Evolutionary conservation across 352 stramenopile species (phyloP), one percentile per base, ranked within the genome.

Genomic region (Halophytophthora polymorphica): DNA sequence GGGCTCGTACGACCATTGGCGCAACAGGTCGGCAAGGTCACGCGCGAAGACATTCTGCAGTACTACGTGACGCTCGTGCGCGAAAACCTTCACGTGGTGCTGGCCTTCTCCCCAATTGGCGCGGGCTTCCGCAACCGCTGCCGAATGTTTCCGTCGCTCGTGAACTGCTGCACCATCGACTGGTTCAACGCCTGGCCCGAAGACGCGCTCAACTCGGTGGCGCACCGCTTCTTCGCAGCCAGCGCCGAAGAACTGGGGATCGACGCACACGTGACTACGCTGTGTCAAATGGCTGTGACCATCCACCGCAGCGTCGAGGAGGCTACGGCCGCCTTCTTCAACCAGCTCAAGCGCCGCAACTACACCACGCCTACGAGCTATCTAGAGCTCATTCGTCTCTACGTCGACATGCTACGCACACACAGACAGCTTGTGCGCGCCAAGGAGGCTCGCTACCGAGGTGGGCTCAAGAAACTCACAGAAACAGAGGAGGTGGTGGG

Each of bases 311-410:
- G 78, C 34, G 93, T 98, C 12, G 91, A 98, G 56, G 84, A 86
- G 37, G 74, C 78, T 6, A 91, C 90, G 0, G 75, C 76, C 22
- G 64, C 61, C 10, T 90, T 92, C 35, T 97, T 86, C 52, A 65
- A 75, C 10, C 71, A 95, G 38, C 73, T 96, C 19, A 82, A 97
- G 48, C 83, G 89, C 10, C 83, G 88, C 14, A 98, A 96, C 58
- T 98, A 98, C 53, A 97, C 93, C n/a, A 98, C 93, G 6, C 93
- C 93, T 1, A 98, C 93, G 38, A 97, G 86, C 48, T 98, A 98
- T 53, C 64, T 98, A 4, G 93, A 98, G 58, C 77, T 98, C n/a
- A 94, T 98, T 42, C 86, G 93, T 33, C 61, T 97, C 28, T 98
- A 98, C 47, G 81, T 96, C 13, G 80, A 93, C 41, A 94, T 98